These are phyloP conservation scores for Colletotrichum eremochloae DNA, from an alignment of 2,329 filamentous ascomycete genomes.

Conservation along the genomic window DNA sequence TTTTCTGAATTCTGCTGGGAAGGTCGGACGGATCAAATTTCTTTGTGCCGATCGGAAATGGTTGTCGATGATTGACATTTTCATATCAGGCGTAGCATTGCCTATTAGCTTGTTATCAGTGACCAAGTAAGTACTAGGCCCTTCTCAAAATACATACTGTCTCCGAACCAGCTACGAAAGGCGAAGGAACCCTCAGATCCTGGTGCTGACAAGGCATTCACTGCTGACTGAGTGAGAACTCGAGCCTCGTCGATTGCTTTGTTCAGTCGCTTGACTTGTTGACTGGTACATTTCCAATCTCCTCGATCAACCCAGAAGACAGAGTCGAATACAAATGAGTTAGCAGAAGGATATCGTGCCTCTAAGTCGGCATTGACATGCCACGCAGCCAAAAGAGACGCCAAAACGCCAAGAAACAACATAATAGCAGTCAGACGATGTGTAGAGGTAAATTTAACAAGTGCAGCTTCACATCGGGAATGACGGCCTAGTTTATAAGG, in stretches of 20 bases:
- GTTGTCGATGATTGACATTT: not conserved
- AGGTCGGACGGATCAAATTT: not conserved
- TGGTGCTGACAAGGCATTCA: not conserved
- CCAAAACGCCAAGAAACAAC: not conserved
- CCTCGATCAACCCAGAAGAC: not conserved
- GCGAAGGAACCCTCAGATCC: not conserved
- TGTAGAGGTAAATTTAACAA: too few relatives aligned
- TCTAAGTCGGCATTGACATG: too few relatives aligned
- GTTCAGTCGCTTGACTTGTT: not conserved
- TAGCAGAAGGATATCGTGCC: too few relatives aligned
- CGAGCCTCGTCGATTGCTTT: not conserved
- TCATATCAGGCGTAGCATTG: not conserved
- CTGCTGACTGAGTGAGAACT: not conserved
- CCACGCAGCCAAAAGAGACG: not conserved
- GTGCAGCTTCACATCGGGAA: too few relatives aligned
- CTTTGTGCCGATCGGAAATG: not conserved
- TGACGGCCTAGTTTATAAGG: too few relatives aligned
- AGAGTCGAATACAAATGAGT: not conserved
- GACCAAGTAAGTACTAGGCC: accelerated
- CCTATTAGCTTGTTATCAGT: not conserved
- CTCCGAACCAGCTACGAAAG: not conserved
- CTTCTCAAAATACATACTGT: not conserved
- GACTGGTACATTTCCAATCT: not conserved
- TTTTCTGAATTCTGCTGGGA: not conserved
- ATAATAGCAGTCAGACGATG: not conserved